phyloP scores from a whole-genome alignment of 805 yeast genomes.

The Candida ovalis region DNA sequence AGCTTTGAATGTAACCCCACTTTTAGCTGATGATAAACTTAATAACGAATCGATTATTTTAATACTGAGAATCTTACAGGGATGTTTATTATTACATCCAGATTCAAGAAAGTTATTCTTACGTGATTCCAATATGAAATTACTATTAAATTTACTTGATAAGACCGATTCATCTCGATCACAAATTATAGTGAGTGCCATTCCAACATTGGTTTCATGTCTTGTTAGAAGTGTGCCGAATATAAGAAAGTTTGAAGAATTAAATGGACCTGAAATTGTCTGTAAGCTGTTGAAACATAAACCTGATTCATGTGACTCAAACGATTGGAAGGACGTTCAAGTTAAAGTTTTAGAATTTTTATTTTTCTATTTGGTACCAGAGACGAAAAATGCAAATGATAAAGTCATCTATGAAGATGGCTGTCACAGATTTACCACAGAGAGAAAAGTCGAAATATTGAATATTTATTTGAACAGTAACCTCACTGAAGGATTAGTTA shows the following conservation, averaged over 20 bases:
- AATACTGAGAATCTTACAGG: conserved; percentile 46
- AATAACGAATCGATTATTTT: conserved; percentile 16
- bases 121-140: conserved; percentile 37
- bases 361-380: conserved; percentile 66
- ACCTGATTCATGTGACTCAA: background rate
- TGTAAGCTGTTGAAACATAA: conserved; percentile 40
- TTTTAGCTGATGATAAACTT: conserved; percentile 17
- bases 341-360: conserved; percentile 66
- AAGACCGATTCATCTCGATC: background rate
- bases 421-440: conserved; percentile 34
- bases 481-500: conserved; percentile 44
- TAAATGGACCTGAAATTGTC: conserved; percentile 51
- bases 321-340: conserved; percentile 47
- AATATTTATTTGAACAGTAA: conserved; percentile 42
- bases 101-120: conserved; percentile 48
- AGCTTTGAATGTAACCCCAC: conserved; percentile 33
- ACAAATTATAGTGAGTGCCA: conserved; percentile 17
- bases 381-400: conserved; percentile 26
- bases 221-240: conserved; percentile 54
- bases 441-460: conserved; percentile 41
- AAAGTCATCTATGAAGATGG: conserved; percentile 16
- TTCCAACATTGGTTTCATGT: conserved; percentile 55
- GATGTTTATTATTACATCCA: conserved; percentile 57
- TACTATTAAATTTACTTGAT: conserved; percentile 27
- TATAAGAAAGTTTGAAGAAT: conserved; percentile 54